Evolutionary conservation across 345 rosid species (phyloP).

Genomic region (Eucalyptus marginata): DNA sequence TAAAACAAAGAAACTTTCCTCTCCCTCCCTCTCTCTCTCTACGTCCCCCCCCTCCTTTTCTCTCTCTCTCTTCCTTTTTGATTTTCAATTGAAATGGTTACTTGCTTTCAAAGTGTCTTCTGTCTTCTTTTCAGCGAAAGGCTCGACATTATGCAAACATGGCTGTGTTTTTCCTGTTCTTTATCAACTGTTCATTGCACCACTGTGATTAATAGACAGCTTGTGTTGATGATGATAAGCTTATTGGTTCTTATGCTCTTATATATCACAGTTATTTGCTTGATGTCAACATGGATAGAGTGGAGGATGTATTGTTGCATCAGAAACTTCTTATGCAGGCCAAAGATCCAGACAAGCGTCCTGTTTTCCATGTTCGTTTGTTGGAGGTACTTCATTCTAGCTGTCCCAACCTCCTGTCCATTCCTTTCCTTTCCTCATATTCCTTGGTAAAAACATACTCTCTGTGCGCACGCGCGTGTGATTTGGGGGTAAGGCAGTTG

Average conservation of each 20-base stretch:
- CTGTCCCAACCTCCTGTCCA: background rate
- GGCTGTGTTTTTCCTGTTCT: background rate
- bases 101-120: background rate
- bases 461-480: background rate
- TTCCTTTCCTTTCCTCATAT: background rate
- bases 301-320: slow-evolving; percentile 56
- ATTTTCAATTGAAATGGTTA: background rate
- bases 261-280: slow-evolving; percentile 36
- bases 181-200: background rate
- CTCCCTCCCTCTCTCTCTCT: background rate
- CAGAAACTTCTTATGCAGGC: slow-evolving; percentile 43
- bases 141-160: background rate
- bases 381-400: slow-evolving; percentile 30
- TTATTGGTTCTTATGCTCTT: background rate
- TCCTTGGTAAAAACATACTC: background rate
- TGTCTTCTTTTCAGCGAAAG: background rate
- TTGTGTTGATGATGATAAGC: background rate
- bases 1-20: background rate
- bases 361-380: slow-evolving; percentile 49
- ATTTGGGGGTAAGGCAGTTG: background rate
- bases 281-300: slow-evolving; percentile 63
- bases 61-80: background rate
- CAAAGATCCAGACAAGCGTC: slow-evolving; percentile 45
- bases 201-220: background rate
- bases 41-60: fast-evolving